Conservation (phyloP, 352 stramenopile genomes). For the Phytophthora kernoviae region DNA sequence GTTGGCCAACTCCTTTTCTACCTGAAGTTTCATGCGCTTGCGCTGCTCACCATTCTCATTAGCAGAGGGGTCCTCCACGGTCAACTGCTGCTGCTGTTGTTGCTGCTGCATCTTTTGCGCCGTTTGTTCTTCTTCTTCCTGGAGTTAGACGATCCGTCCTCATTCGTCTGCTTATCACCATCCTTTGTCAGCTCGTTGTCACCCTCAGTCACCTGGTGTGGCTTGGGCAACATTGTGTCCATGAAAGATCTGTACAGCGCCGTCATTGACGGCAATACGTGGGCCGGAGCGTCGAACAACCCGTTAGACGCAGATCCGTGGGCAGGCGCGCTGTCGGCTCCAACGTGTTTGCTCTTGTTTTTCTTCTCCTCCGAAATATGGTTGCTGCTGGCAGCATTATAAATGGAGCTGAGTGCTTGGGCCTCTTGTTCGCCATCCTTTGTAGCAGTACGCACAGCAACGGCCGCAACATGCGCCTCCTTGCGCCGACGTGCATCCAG, state of each 20-base stretch:
- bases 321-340: constrained; percentile 19
- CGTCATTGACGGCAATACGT: constrained; percentile 86
- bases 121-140: constrained; percentile 71
- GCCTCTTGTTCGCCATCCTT: constrained; percentile 36
- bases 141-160: constrained; percentile 20
- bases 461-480: constrained; percentile 28
- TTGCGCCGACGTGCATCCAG: constrained; percentile 45
- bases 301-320: constrained; percentile 29
- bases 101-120: constrained; percentile 52
- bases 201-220: constrained; percentile 29
- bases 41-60: constrained; percentile 43
- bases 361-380: constrained; percentile 22
- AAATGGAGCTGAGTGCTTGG: constrained; percentile 54
- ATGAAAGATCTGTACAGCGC: constrained; percentile 86
- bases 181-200: constrained; percentile 5
- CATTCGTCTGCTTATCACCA: constrained; percentile 1
- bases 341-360: constrained; percentile 20
- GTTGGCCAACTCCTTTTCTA: constrained; percentile 72
- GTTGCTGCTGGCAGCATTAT: constrained; percentile 35
- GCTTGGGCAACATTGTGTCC: constrained; percentile 86
- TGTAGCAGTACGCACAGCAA: constrained; percentile 12
- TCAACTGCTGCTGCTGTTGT: constrained; percentile 35
- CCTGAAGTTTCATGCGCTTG: constrained; percentile 67
- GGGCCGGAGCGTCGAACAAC: constrained; percentile 80
- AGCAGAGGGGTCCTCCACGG: constrained; percentile 7